Base-by-base conservation (phyloP, 192 early-diverging fungal genomes). In the Coemansia sp. region DNA sequence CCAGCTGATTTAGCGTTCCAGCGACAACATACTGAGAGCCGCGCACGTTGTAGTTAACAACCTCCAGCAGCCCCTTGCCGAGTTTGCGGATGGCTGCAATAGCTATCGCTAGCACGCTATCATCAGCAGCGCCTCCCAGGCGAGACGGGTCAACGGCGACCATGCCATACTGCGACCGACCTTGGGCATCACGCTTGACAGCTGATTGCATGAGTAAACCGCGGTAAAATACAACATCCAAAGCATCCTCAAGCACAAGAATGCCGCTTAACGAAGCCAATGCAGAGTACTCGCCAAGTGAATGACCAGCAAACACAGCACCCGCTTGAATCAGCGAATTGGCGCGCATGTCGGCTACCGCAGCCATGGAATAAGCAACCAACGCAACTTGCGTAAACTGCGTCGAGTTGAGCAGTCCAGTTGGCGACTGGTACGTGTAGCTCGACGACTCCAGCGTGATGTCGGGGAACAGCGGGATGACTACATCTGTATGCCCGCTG, bases 121-220 rank as follows among this genome's bases (percentile, higher is more conserved):
- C 94, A 76, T 86, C 70, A 42, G 93, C 92, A 47, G 87, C 88
- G 19, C 67, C 81, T 37, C 89, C 85, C 25, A 95, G 90, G 68
- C 92, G 90, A 39, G 88, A 85, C 39, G 94, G 96, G 80, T 95
- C 95, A 39, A 98, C 91, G 54, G 96, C 93, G 68, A 87, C 90
- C 96, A 98, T 98, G 70, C 92, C 94, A 76, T 93, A 98, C 77
- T 94, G 87, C 56, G 96, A 96, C 29, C 89, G 87, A 24, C 93
- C 94, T 17, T 84, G 63, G 3, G 65, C 65, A 62, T 96, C 92
- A 63, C 94, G 91, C 57, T 85, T 84, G 6, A 96, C 94, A 29
- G 94, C 94, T 35, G 90, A 86, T 84, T 98, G 96, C 96, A 98
- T 98, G 14, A 94, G 92, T 88, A 96, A 89, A 65, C 96, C 96